Evolutionary conservation across 2,329 filamentous ascomycete species (phyloP).

Genomic region (Aureobasidium sp.): DNA sequence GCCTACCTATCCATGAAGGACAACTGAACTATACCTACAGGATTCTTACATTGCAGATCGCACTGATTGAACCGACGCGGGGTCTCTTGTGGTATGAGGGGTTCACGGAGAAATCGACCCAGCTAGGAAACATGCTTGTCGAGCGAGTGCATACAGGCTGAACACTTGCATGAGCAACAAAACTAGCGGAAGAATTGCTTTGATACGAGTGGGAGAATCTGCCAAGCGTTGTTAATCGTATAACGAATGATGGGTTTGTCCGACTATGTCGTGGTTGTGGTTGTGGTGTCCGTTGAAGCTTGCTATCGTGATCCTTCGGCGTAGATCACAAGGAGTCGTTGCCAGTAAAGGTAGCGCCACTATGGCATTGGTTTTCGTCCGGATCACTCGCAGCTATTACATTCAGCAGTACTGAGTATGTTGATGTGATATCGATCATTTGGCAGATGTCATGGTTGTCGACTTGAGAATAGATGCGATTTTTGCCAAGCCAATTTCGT

Average conservation of each 20-base stretch:
- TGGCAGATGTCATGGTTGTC: too few species aligned
- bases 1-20: too few species aligned
- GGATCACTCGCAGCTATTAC: background rate
- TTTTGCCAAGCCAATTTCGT: slow-evolving; percentile 9
- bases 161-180: background rate
- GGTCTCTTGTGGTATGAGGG: background rate
- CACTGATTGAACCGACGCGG: background rate
- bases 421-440: background rate
- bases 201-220: background rate
- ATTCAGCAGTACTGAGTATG: background rate
- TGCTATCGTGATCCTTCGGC: background rate
- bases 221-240: background rate
- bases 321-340: background rate
- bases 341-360: too few species aligned
- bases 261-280: background rate
- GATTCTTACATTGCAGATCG: too few species aligned
- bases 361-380: too few species aligned
- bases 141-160: background rate
- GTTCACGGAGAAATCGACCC: slow-evolving; percentile 2
- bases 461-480: too few species aligned
- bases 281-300: background rate
- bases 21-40: too few species aligned
- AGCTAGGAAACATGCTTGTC: background rate
- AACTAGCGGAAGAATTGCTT: background rate
- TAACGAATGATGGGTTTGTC: background rate